Conservation (phyloP, 2,329 filamentous ascomycete genomes). For the Fusarium sp. region DNA sequence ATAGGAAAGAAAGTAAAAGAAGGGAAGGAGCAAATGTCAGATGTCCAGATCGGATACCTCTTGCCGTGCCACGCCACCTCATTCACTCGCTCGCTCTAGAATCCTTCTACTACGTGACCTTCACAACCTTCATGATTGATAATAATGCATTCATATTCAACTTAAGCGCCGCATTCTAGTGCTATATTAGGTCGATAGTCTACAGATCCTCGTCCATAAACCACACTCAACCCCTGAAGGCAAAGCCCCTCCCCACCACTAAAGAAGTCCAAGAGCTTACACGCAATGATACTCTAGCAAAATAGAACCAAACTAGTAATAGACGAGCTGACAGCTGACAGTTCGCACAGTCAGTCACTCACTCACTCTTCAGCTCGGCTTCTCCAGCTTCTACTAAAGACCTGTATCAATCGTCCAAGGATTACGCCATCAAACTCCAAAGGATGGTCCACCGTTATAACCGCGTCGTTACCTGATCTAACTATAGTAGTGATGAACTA, state of each 20-base stretch:
- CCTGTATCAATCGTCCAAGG: conserved; percentile 10
- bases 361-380: conserved; percentile 12
- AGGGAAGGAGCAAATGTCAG: conserved; percentile 21
- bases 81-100: conserved; percentile 5
- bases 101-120: neutral
- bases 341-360: neutral
- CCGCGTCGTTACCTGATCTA: conserved; percentile 27
- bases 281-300: conserved; percentile 14
- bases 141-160: conserved; percentile 16
- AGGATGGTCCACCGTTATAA: conserved; percentile 28
- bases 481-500: conserved; percentile 7
- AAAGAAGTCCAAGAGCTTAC: conserved; percentile 7
- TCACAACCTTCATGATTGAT: conserved; percentile 1
- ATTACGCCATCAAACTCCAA: conserved; percentile 23
- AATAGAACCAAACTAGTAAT: conserved; percentile 1
- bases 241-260: conserved; percentile 23
- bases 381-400: conserved; percentile 12
- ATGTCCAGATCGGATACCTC: conserved; percentile 13
- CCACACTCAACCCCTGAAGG: conserved; percentile 7
- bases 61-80: conserved; percentile 11
- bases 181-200: conserved; percentile 27
- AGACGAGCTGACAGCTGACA: conserved; percentile 7
- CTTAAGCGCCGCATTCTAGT: conserved; percentile 25
- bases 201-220: conserved; percentile 18
- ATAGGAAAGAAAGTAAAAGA: neutral